Base-by-base conservation (phyloP, 345 rosid genomes). In the Zanthoxylum bungeanum region DNA sequence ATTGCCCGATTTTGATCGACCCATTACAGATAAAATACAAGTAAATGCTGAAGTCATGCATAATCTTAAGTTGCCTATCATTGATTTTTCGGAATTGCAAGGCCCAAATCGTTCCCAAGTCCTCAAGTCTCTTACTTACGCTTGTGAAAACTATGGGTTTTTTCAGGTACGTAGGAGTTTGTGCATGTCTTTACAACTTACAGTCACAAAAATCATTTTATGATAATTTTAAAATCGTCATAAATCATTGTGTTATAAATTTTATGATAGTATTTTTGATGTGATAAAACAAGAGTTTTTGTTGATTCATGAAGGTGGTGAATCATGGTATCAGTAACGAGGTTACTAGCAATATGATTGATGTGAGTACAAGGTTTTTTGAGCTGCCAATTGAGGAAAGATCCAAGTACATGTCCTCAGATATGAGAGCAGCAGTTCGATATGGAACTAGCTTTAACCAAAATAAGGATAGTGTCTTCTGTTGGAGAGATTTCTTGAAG, bases 381-480 rank as follows among this genome's bases (percentile, higher is more conserved):
- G 90, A 78, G 75, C 85, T 87, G 21, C 86, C 97, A 25, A 79
- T 76, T 31, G 93, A 89, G 83, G 97, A 85, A 74, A 81, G 97
- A 79, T 82, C 90, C 6, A 88, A 82, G 68, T 87, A 91, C 86
- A 89, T 93, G 98, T 74, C 94, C 2, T 34, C 90, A 7, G 90
- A 93, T 68, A 86, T 93, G 92, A 42, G 60, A 0, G 79, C 93
- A 24, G 82, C 85, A 12, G 98, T 89, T 33, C 84, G 98, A 33
- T 93, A 84, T 44, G 98, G 98, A 34, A 93, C 98, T 1, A 93
- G 98, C 83, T 89, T 89, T 49, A 93, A 91, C 81, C 98, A 93
- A 74, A 89, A 5, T 76, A 91, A 88, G 67, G 98, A 93, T 73
- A 74, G 76, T 37, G 96, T 93, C 52, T 93, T 89, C 57, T 88